Evolutionary conservation across 192 early-diverging fungal genomes (phyloP).

Genomic region (Coemansia sp.): DNA sequence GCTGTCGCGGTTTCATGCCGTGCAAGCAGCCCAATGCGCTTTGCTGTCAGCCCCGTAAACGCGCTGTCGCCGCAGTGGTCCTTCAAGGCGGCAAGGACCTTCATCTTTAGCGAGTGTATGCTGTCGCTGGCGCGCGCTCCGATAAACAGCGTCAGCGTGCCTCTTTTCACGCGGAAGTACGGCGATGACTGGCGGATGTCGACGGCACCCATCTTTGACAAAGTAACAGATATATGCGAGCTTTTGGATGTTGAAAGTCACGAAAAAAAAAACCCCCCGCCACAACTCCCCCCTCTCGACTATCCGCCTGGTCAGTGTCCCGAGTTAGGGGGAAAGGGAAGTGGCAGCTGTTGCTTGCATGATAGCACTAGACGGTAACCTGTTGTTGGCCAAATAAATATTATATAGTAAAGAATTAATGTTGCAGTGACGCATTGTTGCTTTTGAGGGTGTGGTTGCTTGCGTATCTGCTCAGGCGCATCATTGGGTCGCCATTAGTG

Average conservation of each 20-base stretch:
- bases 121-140: slow-evolving; percentile 11
- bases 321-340: not conserved
- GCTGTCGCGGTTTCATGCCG: not conserved
- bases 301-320: not conserved
- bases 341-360: too few species aligned
- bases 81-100: slow-evolving; percentile 27
- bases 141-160: slow-evolving; percentile 38
- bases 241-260: too few species aligned
- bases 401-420: not conserved
- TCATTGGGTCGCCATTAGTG: slow-evolving; percentile 30
- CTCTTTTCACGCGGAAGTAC: slow-evolving; percentile 49
- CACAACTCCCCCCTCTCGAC: not conserved
- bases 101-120: slow-evolving; percentile 16
- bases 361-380: too few species aligned
- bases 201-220: slow-evolving; percentile 9
- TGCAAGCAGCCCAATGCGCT: slow-evolving; percentile 20
- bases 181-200: slow-evolving; percentile 28
- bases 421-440: slow-evolving; percentile 2
- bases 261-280: not conserved
- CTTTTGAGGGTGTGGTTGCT: slow-evolving; percentile 22
- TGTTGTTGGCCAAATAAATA: not conserved
- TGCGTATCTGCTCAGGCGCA: slow-evolving; percentile 35
- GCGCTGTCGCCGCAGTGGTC: slow-evolving; percentile 22
- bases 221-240: not conserved
- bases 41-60: slow-evolving; percentile 9